Evolutionary conservation across 1,284 basidiomycete genomes (phyloP).

Genomic region (Rhizoctonia solani): DNA sequence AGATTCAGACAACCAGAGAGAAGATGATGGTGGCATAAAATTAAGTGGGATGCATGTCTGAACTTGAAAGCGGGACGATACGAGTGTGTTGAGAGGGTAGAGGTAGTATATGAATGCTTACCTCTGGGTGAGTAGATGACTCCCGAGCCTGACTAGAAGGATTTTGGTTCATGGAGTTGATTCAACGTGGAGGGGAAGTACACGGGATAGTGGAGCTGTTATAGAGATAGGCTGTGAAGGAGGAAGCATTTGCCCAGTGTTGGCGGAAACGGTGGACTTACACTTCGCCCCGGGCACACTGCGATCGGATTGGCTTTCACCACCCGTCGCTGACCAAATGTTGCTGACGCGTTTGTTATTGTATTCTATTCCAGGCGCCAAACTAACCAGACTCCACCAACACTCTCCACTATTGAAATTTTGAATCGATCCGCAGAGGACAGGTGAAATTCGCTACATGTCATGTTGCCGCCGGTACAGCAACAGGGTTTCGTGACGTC

Average conservation of each 20-base stretch:
- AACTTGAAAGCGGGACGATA: conserved; percentile 16
- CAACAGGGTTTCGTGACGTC: too few relatives aligned
- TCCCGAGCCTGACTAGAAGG: conserved; percentile 6
- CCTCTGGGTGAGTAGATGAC: conserved; percentile 14
- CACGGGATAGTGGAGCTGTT: conserved; percentile 24
- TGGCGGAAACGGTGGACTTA: conserved; percentile 27
- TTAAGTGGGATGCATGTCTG: conserved; percentile 28
- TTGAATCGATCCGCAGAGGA: too few relatives aligned
- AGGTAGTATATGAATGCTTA: neutral
- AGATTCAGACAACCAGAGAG: conserved; percentile 27
- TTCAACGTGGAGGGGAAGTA: conserved; percentile 4
- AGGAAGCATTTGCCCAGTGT: conserved; percentile 9
- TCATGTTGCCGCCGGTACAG: too few relatives aligned
- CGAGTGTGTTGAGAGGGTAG: neutral
- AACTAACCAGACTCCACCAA: too few relatives aligned
- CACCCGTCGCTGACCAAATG: conserved; percentile 19
- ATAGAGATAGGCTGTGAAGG: conserved; percentile 23
- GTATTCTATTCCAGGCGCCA: too few relatives aligned
- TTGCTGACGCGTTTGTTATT: conserved; percentile 1
- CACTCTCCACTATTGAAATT: too few relatives aligned
- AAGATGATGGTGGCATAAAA: conserved; percentile 10
- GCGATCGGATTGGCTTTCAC: conserved; percentile 27
- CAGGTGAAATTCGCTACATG: too few relatives aligned
- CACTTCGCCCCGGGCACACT: conserved; percentile 5
- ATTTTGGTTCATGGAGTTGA: conserved; percentile 11